Conservation (phyloP, 1,139 yeast species). For the Sugiyamaella novakii region DNA sequence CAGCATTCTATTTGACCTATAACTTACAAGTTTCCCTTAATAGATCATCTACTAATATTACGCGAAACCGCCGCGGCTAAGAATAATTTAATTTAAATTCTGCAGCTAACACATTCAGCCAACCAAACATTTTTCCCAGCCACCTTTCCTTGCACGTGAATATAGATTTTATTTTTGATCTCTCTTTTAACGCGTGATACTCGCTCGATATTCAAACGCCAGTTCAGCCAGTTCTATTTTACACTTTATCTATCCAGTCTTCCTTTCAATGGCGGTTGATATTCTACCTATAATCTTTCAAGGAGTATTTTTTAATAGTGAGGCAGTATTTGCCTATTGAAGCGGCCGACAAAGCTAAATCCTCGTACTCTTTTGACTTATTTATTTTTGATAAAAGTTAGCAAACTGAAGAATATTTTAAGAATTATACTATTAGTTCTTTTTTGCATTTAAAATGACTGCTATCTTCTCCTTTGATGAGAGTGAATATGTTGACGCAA, state of each 20-base stretch:
- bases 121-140: not conserved
- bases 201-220: too few relatives aligned
- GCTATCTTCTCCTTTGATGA: conserved; percentile 38
- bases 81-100: too few relatives aligned
- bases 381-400: too few relatives aligned
- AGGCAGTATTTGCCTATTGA: conserved; percentile 11
- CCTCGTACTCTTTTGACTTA: not conserved
- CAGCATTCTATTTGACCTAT: too few relatives aligned
- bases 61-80: not conserved
- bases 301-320: conserved; percentile 5
- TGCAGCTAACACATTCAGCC: conserved; percentile 1
- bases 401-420: not conserved
- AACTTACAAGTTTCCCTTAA: too few relatives aligned
- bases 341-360: too few relatives aligned
- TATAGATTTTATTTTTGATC: not conserved
- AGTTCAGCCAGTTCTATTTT: too few relatives aligned
- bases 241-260: conserved; percentile 1
- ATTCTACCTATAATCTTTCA: not conserved
- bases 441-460: conserved; percentile 28
- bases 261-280: conserved; percentile 17
- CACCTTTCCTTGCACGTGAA: not conserved
- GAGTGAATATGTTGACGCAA: conserved; percentile 25
- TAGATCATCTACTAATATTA: not conserved
- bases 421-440: not conserved
- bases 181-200: not conserved